Base-by-base conservation (phyloP, 495 filamentous ascomycete genomes). In the Podospora anserina region DNA sequence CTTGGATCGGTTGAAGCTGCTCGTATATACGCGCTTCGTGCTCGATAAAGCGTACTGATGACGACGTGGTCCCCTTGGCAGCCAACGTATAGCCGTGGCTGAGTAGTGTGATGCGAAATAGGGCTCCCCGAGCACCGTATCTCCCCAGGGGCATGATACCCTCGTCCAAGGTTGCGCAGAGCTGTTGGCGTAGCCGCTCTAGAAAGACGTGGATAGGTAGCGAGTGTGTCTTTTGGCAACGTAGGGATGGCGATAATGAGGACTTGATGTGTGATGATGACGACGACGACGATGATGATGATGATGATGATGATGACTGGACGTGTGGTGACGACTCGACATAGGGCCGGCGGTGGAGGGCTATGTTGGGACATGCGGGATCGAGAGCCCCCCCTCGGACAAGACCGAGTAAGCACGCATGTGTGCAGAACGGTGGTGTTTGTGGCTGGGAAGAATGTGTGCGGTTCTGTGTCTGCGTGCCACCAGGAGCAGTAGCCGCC, bases 81-180 rank as follows among this genome's bases (percentile, higher is more conserved):
- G 83, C 71, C 30, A 86, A 75, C 9, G 81, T 84, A 63, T 86
- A 85, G 20, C 80, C 76, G 68, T 80, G 78, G 13, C 44, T 61
- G 16, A 75, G 55, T 64, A 78, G 71, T 9, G 73, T 80, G 1
- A 85, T 68, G 67, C 78, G 80, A 66, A 85, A 84, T 4, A 81
- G 69, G 5, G 74, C 78, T 26, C 79, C 74, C 18, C 62, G 63
- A 9, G 71, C 69, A 28, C 75, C 76, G 18, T 71, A 3, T 15
- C 62, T 57, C 16, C 68, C 65, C 4, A 75, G 66, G 7, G 15
- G 54, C 7, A 66, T 44, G 18, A 72, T 65, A 13, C 74, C 70
- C 30, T 76, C 58, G 30, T 77, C 76, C 34, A 39, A 39, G 34
- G 34, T 39, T 39, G 34, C 11, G 34, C 34, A 3, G 34, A 39